Evolutionary conservation across 768 basidiomycete species (phyloP).

Genomic region (Clitopilus hobsonii): DNA sequence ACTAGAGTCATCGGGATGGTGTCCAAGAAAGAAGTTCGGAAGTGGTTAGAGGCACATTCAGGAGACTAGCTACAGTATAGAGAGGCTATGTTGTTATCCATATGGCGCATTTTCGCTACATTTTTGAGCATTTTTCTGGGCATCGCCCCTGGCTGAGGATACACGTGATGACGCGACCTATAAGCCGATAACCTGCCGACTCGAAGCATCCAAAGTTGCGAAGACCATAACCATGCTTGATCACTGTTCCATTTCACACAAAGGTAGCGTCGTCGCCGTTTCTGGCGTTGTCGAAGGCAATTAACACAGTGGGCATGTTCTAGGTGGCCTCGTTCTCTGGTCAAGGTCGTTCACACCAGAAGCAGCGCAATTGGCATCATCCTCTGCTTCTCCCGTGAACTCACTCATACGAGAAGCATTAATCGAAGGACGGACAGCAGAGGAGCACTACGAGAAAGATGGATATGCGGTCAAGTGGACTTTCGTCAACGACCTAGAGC

Average conservation of each 20-base stretch:
- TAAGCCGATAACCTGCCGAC: not conserved
- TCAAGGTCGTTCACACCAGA: slow-evolving; percentile 92
- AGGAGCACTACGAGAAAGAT: slow-evolving; percentile 87
- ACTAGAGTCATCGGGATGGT: slow-evolving; percentile 52
- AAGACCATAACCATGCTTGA: slow-evolving; percentile 64
- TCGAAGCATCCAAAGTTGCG: not conserved
- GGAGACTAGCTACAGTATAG: too few species aligned
- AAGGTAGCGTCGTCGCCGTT: slow-evolving; percentile 45
- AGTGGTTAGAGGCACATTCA: slow-evolving; percentile 68
- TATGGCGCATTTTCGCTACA: too few species aligned
- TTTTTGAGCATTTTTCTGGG: not conserved
- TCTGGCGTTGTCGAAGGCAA: not conserved
- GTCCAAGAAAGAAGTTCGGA: slow-evolving; percentile 73
- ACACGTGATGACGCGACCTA: slow-evolving; percentile 2
- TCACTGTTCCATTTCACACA: slow-evolving; percentile 93
- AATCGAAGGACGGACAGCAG: slow-evolving; percentile 82
- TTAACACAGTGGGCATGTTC: not conserved
- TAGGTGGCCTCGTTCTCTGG: slow-evolving; percentile 93
- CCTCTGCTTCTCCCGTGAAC: slow-evolving; percentile 80
- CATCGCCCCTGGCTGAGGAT: not conserved
- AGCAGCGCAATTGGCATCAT: slow-evolving; percentile 62
- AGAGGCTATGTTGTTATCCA: not conserved
- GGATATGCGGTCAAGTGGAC: slow-evolving; percentile 95
- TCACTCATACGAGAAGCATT: slow-evolving; percentile 85
- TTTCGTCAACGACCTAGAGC: slow-evolving; percentile 89